These are phyloP conservation scores for Tulasnella sp. DNA, from an alignment of 768 basidiomycete species.

Conservation along the genomic window DNA sequence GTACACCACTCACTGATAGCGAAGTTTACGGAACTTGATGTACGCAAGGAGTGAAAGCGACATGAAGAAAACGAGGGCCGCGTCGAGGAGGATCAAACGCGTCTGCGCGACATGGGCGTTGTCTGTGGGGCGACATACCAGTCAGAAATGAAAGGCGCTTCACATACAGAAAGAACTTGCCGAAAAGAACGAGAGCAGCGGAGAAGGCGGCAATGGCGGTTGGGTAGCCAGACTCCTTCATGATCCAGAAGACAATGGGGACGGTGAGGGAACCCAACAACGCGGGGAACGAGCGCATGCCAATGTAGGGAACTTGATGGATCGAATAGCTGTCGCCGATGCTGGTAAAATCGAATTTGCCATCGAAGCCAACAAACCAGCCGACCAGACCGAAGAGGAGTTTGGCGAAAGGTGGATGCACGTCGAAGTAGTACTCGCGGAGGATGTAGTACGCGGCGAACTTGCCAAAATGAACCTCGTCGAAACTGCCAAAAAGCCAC, in stretches of 20 bases:
- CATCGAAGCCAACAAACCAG: constrained; percentile 95
- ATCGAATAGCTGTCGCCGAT: constrained; percentile 90
- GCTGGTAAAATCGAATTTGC: constrained; percentile 85
- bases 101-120: constrained; percentile 94
- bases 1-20: constrained; percentile 68
- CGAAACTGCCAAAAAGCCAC: constrained; percentile 54
- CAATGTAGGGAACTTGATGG: constrained; percentile 85
- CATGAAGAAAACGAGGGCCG: constrained; percentile 92
- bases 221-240: constrained; percentile 97
- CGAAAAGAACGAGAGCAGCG: constrained; percentile 76
- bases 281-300: constrained; percentile 87
- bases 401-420: constrained; percentile 96
- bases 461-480: constrained; percentile 98
- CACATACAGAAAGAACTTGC: constrained; percentile 41
- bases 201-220: constrained; percentile 87
- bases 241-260: constrained; percentile 87
- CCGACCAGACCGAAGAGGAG: constrained; percentile 88
- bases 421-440: constrained; percentile 97
- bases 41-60: constrained; percentile 87
- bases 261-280: constrained; percentile 85
- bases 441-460: constrained; percentile 91
- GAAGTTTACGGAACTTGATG: constrained; percentile 87
- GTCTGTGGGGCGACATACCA: constrained; percentile 43
- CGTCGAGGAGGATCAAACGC: constrained; percentile 93
- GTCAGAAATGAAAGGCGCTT: background rate